phyloP scores from a whole-genome alignment of 2,329 filamentous ascomycete species.

The Sclerotinia nivalis region DNA sequence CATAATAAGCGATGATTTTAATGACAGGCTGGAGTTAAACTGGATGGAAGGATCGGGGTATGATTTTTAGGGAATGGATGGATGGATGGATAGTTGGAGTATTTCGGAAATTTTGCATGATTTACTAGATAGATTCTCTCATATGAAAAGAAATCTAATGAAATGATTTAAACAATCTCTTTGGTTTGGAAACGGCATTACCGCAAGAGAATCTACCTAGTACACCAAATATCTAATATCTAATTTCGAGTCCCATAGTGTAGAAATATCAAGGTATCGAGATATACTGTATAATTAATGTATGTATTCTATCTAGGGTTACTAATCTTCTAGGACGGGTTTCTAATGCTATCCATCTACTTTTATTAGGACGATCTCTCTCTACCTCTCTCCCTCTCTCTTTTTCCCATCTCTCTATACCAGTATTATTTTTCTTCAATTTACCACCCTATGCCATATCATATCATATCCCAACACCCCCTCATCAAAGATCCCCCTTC shows the following conservation, averaged over 20 bases:
- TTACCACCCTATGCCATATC: neutral
- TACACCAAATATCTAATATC: neutral
- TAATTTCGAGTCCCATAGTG: neutral
- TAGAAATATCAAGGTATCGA: neutral
- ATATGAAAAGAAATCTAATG: neutral
- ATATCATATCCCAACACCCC: neutral
- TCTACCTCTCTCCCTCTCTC: neutral
- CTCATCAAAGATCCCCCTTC: neutral
- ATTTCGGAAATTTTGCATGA: neutral
- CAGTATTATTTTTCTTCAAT: neutral
- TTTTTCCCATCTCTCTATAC: neutral
- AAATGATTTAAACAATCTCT: neutral
- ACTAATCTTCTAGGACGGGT: neutral
- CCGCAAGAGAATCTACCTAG: too few relatives aligned
- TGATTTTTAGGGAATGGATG: neutral
- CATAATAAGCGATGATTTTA: neutral
- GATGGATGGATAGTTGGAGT: neutral
- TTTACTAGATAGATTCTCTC: neutral
- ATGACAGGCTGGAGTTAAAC: neutral
- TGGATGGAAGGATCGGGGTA: neutral
- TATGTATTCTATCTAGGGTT: slow-evolving; percentile 8
- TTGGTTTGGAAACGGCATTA: too few relatives aligned
- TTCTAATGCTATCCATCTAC: neutral
- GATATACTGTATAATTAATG: neutral
- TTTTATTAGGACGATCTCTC: neutral